Evolutionary conservation across 306 rosid species (phyloP).

Genomic region (Hippophae tibetana): DNA sequence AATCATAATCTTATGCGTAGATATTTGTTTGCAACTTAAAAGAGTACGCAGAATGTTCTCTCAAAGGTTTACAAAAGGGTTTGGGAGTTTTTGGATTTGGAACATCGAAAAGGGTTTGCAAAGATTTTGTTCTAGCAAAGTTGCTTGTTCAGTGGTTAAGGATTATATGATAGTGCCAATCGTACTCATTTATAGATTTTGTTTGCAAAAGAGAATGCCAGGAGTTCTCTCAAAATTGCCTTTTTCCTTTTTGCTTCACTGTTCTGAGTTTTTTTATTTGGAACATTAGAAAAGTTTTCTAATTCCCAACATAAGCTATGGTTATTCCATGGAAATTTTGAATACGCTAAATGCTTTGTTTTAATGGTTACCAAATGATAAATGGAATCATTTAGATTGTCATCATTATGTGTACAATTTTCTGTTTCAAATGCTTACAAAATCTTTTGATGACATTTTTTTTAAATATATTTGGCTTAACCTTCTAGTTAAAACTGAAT

Average conservation of each 20-base stretch:
- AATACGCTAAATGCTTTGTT: constrained; percentile 1
- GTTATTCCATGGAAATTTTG: not conserved
- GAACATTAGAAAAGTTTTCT: not conserved
- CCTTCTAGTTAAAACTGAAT: constrained; percentile 18
- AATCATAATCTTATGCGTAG: no score
- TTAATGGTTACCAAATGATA: not conserved
- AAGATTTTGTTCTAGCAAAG: no score
- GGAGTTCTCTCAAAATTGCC: not conserved
- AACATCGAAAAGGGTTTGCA: no score
- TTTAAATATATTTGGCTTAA: not conserved
- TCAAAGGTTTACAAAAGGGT: no score
- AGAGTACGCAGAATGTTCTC: no score
- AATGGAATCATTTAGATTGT: not conserved
- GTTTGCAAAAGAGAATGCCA: not conserved
- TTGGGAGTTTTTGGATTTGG: no score
- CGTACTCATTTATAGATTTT: not conserved
- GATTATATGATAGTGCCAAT: not conserved
- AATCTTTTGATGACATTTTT: constrained; percentile 1
- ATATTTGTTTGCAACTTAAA: no score
- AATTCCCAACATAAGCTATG: not conserved
- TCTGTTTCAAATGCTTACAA: constrained; percentile 5
- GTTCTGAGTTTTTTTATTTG: not conserved
- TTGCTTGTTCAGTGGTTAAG: not conserved
- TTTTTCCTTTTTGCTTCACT: not conserved
- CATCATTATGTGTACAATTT: constrained; percentile 2